These are phyloP conservation scores for Polygonum maritimum DNA, from an alignment of 148 eudicot genomes.

Conservation along the genomic window DNA sequence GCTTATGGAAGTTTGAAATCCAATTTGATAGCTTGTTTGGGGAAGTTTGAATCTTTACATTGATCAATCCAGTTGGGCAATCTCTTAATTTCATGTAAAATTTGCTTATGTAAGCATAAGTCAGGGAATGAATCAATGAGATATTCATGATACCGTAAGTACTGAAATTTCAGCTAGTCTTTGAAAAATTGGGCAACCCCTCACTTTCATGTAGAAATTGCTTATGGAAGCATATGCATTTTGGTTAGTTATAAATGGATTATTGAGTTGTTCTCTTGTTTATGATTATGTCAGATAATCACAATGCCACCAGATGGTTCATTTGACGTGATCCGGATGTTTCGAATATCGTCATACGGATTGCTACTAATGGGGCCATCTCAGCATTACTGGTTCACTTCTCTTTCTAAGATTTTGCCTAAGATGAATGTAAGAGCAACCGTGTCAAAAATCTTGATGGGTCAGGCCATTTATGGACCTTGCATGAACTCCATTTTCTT, in stretches of 20 bases:
- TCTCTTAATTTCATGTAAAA: no score
- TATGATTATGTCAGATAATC: constrained; percentile 31
- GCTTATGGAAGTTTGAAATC: not conserved
- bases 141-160: no score
- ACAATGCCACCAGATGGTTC: constrained; percentile 39
- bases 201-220: no score
- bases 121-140: no score
- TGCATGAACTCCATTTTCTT: constrained; percentile 46
- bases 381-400: constrained; percentile 71
- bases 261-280: not conserved
- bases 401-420: constrained; percentile 27
- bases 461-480: constrained; percentile 63
- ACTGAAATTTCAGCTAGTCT: no score
- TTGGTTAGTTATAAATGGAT: not conserved
- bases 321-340: constrained; percentile 41
- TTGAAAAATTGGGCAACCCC: no score
- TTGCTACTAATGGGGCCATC: constrained; percentile 60
- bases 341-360: constrained; percentile 57
- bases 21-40: not conserved
- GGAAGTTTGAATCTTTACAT: not conserved
- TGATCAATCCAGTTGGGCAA: not conserved
- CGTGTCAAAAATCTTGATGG: constrained; percentile 47
- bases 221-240: no score
- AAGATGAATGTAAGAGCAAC: constrained; percentile 37
- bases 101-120: no score